Evolutionary conservation across 176 grass and related monocot species (phyloP), one percentile per base, ranked within the genome.

Genomic region (Oryza nivara): DNA sequence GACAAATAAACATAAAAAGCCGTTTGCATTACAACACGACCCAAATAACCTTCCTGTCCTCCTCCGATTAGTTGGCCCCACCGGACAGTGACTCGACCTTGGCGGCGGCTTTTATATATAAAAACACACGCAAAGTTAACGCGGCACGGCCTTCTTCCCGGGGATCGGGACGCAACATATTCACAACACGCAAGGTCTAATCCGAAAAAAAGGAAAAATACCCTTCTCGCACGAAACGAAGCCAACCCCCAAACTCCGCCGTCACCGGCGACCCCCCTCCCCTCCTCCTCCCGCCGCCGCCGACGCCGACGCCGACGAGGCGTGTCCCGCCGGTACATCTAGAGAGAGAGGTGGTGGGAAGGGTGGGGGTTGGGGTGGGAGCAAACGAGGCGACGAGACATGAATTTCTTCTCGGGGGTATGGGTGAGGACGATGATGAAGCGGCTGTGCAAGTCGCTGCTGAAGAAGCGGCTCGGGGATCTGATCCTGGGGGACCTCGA

Each of bases 381-480:
- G 4, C 13, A 5, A 15, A 14, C 12, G 13, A 49, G 10, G 10
- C 13, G 5, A 7, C 51, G 20, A 30, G 20, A 63, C 8, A 89
- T 97, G 94, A 84, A 85, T 54, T 65, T 93, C 7, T 40, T 86
- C 32, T 80, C 82, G 58, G 83, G 78, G n/a, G 74, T 95, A 6
- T 88, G 78, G 11, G 58, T 87, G n/a, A 68, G 70, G 68, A 92
- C 78, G 45, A 79, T 92, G 48, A 61, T 99, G 78, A 99, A 99
- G 91, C 89, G 93, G 60, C 72, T 95, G 4, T 99, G 93, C 78
- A 95, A 94, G 82, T 95, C 94, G 80, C 88, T 99, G 17, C 67
- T 99, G 61, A 99, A 96, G 93, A 99, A 96, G 88, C 88, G 91
- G 84, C 86, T 99, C 6, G 96, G 96, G 69, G 93, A 99, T 82